Conservation (phyloP, 495 filamentous ascomycete species). For the Aspergillus bridgeri region DNA sequence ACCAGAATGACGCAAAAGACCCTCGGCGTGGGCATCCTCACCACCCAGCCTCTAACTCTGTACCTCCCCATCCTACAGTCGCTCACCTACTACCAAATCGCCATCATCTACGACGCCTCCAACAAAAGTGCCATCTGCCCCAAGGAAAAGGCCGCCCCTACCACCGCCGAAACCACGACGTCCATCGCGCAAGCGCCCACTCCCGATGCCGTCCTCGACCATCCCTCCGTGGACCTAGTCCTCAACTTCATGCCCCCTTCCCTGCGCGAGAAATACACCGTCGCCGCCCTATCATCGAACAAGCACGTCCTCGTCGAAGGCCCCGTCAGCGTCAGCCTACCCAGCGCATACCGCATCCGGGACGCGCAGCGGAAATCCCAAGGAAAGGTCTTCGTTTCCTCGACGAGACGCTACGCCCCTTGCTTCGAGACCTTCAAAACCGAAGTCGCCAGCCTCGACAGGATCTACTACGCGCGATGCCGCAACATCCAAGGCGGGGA, state of each 20-base stretch:
- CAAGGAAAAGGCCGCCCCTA: slow-evolving; percentile 6
- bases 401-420: slow-evolving; percentile 52
- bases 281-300: slow-evolving; percentile 45
- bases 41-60: slow-evolving; percentile 43
- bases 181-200: slow-evolving; percentile 14
- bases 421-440: slow-evolving; percentile 45
- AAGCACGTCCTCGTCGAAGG: slow-evolving; percentile 57
- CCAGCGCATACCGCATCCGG: slow-evolving; percentile 37
- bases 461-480: slow-evolving; percentile 51
- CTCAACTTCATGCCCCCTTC: slow-evolving; percentile 50
- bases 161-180: slow-evolving; percentile 11
- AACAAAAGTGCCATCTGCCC: slow-evolving; percentile 3
- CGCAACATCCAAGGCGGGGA: slow-evolving; percentile 48
- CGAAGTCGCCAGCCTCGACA: slow-evolving; percentile 41
- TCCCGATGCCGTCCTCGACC: slow-evolving; percentile 9
- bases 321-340: slow-evolving; percentile 45
- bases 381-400: slow-evolving; percentile 51
- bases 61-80: slow-evolving; percentile 47
- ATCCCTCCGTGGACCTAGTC: slow-evolving; percentile 44
- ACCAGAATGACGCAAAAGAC: slow-evolving; percentile 21
- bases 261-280: slow-evolving; percentile 46
- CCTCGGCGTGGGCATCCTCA: slow-evolving; percentile 46
- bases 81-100: slow-evolving; percentile 39
- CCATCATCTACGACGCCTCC: slow-evolving; percentile 43
- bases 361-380: slow-evolving; percentile 29